A percentile compares a stretch with the other conserved stretches of the same genome.
phyloP scores from a whole-genome alignment of 2,329 filamentous ascomycete genomes.

The Magnaporthiopsis rhizophila region DNA sequence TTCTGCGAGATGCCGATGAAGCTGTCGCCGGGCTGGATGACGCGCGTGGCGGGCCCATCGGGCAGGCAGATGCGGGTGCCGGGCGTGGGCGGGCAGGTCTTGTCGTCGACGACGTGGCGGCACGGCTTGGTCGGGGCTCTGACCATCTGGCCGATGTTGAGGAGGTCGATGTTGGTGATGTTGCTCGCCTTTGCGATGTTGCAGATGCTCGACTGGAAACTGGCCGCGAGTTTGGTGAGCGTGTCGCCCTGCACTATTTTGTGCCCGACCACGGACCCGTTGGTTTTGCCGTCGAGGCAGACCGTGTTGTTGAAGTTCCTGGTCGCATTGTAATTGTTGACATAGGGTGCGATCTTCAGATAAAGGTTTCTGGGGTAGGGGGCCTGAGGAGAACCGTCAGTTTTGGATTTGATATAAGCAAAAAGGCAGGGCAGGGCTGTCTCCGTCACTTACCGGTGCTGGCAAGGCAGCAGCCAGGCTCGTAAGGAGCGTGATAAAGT shows the following conservation, averaged over 20 bases:
- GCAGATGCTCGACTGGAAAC: conserved; percentile 7
- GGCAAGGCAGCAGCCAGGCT: not conserved
- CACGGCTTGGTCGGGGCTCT: conserved; percentile 1
- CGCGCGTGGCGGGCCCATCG: not conserved
- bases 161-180: conserved; percentile 1
- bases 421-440: not conserved
- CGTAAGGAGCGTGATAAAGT: not conserved
- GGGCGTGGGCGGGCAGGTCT: not conserved
- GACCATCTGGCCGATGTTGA: conserved; percentile 1
- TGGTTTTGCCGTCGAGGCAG: conserved; percentile 2
- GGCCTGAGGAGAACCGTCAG: not conserved
- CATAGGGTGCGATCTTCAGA: not conserved
- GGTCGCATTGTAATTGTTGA: too few species aligned
- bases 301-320: not conserved
- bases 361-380: not conserved
- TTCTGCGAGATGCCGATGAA: conserved; percentile 4
- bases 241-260: conserved; percentile 7
- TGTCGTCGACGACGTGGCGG: conserved; percentile 4
- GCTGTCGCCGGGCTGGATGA: conserved; percentile 5
- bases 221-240: conserved; percentile 4
- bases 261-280: conserved; percentile 3
- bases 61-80: not conserved
- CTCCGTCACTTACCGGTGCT: not conserved
- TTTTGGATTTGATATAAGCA: not conserved
- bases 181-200: conserved; percentile 5